Evolutionary conservation across 495 filamentous ascomycete genomes (phyloP).

Genomic region (Eremomyces bilateralis): DNA sequence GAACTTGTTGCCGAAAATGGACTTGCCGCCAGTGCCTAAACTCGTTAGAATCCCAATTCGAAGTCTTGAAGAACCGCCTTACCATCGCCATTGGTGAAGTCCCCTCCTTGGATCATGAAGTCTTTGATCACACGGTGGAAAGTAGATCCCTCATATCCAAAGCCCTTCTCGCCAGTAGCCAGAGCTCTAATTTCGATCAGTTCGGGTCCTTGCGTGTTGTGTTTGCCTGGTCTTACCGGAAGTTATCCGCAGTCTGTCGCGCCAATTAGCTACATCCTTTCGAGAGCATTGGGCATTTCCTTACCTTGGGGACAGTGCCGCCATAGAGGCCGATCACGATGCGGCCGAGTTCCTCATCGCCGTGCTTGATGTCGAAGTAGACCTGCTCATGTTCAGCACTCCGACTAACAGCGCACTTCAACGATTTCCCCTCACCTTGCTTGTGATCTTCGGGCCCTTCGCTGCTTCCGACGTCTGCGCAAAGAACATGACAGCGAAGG

Average conservation of each 20-base stretch:
- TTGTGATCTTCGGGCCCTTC: conserved; percentile 91
- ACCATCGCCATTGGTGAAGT: conserved; percentile 90
- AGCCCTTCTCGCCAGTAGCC: conserved; percentile 92
- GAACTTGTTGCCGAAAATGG: conserved; percentile 91
- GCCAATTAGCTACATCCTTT: conserved; percentile 5
- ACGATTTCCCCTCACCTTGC: conserved; percentile 38
- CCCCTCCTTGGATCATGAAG: conserved; percentile 99
- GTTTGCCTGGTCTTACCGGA: conserved; percentile 31
- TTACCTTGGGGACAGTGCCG: conserved; percentile 84
- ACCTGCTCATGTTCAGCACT: conserved; percentile 27
- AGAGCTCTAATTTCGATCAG: conserved; percentile 34
- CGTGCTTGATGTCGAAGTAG: conserved; percentile 88
- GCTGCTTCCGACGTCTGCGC: conserved; percentile 45
- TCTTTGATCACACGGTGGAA: conserved; percentile 98
- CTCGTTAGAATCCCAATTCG: conserved; percentile 6
- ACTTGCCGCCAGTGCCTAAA: conserved; percentile 80
- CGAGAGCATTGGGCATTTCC: background rate
- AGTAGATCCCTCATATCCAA: conserved; percentile 79
- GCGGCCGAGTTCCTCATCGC: conserved; percentile 60
- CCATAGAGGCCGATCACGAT: conserved; percentile 93
- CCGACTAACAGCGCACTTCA: background rate
- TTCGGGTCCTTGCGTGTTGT: conserved; percentile 1
- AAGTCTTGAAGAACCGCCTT: conserved; percentile 4
- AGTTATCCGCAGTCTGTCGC: conserved; percentile 76
- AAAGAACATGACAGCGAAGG: conserved; percentile 49